Percentiles rank a stretch among this genome's conserved stretches.
These are phyloP conservation scores for Neurospora sp. DNA, from an alignment of 495 filamentous ascomycete genomes.

Conservation along the genomic window DNA sequence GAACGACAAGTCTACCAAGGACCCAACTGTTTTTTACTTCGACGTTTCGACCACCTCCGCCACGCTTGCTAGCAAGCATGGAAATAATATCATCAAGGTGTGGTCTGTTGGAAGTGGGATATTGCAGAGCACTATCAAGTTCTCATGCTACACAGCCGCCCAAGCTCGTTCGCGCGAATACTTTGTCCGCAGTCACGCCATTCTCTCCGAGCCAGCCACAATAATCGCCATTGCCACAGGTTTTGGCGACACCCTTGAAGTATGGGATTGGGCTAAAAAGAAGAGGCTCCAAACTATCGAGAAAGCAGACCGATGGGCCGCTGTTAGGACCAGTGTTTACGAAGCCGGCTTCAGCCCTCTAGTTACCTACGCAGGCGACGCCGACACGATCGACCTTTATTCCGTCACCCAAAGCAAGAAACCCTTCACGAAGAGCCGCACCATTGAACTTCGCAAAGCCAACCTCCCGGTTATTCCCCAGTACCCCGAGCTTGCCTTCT, in stretches of 20 bases:
- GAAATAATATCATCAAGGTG: constrained; percentile 28
- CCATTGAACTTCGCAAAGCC: constrained; percentile 47
- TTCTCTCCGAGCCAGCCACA: constrained; percentile 24
- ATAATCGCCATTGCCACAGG: constrained; percentile 24
- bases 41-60: constrained; percentile 19
- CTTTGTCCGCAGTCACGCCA: constrained; percentile 29
- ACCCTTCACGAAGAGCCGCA: constrained; percentile 56
- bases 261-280: constrained; percentile 28
- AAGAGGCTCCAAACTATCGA: constrained; percentile 26
- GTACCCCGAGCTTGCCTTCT: constrained; percentile 28
- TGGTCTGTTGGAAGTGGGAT: constrained; percentile 24
- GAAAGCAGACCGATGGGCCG: constrained; percentile 26
- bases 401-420: constrained; percentile 62
- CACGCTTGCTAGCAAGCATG: constrained; percentile 22
- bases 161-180: constrained; percentile 27
- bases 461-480: constrained; percentile 24
- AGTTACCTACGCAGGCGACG: constrained; percentile 20
- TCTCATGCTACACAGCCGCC: constrained; percentile 25
- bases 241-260: constrained; percentile 26
- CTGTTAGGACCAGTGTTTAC: constrained; percentile 23
- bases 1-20: constrained; percentile 19
- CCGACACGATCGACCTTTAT: constrained; percentile 45
- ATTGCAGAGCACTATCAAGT: constrained; percentile 21
- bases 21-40: constrained; percentile 20
- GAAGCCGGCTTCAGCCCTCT: constrained; percentile 21